A percentile compares a stretch with the other conserved stretches of the same genome.
These are phyloP conservation scores for Microcyclospora pomicola DNA, from an alignment of 2,329 filamentous ascomycete species.

Conservation along the genomic window DNA sequence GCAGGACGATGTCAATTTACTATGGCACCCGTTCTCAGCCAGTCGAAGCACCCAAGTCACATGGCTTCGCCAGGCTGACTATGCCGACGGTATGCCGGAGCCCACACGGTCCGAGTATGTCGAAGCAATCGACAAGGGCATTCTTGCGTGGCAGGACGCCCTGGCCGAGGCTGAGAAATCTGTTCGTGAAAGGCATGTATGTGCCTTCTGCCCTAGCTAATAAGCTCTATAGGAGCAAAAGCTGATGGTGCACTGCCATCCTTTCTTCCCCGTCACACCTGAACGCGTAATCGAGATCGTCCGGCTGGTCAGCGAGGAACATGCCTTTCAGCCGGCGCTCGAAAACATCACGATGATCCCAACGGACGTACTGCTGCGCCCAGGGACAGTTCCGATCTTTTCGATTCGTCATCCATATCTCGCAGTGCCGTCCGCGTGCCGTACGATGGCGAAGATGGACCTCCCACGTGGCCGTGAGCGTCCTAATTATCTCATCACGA, in stretches of 20 bases:
- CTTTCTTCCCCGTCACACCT: too few relatives aligned
- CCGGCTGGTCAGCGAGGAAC: too few relatives aligned
- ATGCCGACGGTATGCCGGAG: conserved; percentile 1
- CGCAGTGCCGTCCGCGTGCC: conserved; percentile 26
- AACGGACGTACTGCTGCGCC: neutral
- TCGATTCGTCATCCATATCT: conserved; percentile 23
- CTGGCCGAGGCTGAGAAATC: conserved; percentile 1
- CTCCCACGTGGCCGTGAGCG: conserved; percentile 6
- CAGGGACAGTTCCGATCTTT: conserved; percentile 2
- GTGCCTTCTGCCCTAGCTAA: conserved; percentile 17
- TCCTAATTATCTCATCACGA: conserved; percentile 10
- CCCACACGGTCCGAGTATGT: conserved; percentile 1
- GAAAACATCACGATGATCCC: neutral
- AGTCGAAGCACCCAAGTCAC: conserved; percentile 5
- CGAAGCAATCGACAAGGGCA: neutral
- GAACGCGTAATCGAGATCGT: too few relatives aligned
- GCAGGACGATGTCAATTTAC: conserved; percentile 2
- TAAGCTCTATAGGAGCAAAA: conserved; percentile 11
- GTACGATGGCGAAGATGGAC: conserved; percentile 8
- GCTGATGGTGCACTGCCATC: too few relatives aligned
- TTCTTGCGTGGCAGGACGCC: too few relatives aligned
- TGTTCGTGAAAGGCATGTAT: conserved; percentile 25
- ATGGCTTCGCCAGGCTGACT: conserved; percentile 3
- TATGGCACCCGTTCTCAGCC: conserved; percentile 1
- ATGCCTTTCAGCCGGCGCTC: neutral